Percentiles rank a stretch among this genome's conserved stretches.
phyloP scores from a whole-genome alignment of 2,329 filamentous ascomycete species.

The Podosphaera fusca region DNA sequence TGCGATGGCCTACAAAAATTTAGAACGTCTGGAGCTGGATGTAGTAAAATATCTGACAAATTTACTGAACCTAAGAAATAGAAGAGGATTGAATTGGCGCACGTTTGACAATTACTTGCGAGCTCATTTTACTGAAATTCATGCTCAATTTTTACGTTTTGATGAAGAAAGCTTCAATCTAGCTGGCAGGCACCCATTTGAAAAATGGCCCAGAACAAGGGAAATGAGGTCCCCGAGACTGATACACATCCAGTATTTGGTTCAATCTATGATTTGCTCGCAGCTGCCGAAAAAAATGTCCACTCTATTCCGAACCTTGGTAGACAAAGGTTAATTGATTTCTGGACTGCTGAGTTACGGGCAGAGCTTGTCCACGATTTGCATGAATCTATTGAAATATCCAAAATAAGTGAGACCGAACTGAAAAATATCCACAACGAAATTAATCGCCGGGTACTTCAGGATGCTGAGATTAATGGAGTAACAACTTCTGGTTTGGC shows the following conservation, averaged over 20 bases:
- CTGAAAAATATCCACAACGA: slow-evolving; percentile 2
- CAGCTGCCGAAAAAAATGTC: slow-evolving; percentile 1
- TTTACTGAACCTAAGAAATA: slow-evolving; percentile 3
- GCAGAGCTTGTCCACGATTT: slow-evolving; percentile 3
- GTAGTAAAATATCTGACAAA: slow-evolving; percentile 2
- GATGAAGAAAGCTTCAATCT: slow-evolving; percentile 7
- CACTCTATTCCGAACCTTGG: slow-evolving; percentile 2
- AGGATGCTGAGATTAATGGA: slow-evolving; percentile 23
- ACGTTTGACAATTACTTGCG: slow-evolving; percentile 4
- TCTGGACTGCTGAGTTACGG: slow-evolving; percentile 4
- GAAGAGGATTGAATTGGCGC: slow-evolving; percentile 3
- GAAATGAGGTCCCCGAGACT: not conserved
- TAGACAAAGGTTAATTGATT: slow-evolving; percentile 4
- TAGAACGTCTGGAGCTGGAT: slow-evolving; percentile 3
- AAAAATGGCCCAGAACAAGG: slow-evolving; percentile 3
- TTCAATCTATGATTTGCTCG: not conserved
- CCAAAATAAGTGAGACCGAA: not conserved
- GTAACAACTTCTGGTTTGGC: slow-evolving; percentile 30
- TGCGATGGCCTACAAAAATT: slow-evolving; percentile 2
- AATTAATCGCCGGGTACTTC: slow-evolving; percentile 5
- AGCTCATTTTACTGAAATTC: slow-evolving; percentile 3
- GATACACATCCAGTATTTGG: not conserved
- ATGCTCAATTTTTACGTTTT: slow-evolving; percentile 5
- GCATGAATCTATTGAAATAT: not conserved
- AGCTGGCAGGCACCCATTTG: slow-evolving; percentile 7